Conservation (phyloP, 2,329 filamentous ascomycete genomes). For the Penicillium nordicum region DNA sequence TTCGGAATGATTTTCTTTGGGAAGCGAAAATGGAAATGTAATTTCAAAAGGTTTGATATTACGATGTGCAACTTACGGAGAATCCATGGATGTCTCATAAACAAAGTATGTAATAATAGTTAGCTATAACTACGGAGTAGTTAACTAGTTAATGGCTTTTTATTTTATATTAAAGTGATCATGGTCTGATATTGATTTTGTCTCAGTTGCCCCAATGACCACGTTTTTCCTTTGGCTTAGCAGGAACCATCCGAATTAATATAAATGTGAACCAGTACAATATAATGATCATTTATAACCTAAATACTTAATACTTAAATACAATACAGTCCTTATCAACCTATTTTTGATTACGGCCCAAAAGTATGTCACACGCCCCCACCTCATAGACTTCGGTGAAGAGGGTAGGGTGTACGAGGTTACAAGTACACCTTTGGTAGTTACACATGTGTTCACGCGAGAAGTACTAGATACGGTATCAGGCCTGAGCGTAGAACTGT, state of each 20-base stretch:
- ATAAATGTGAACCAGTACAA: not conserved
- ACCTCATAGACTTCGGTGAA: conserved; percentile 1
- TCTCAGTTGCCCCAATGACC: conserved; percentile 1
- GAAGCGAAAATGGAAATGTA: not conserved
- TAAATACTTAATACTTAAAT: not conserved
- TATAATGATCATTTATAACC: not conserved
- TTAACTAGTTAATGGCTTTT: no score
- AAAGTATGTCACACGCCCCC: conserved; percentile 4
- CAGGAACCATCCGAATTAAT: not conserved
- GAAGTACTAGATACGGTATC: not conserved
- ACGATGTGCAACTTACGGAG: no score
- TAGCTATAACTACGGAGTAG: no score
- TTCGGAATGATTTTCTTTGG: not conserved
- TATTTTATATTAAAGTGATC: no score
- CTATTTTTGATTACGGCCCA: conserved; percentile 1
- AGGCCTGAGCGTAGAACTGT: conserved; percentile 17
- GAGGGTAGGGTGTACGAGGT: not conserved
- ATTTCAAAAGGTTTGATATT: not conserved
- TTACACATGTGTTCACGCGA: conserved; percentile 1
- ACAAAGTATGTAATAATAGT: not conserved
- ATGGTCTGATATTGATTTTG: conserved; percentile 2
- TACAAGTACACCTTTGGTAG: not conserved
- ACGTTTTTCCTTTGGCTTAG: not conserved
- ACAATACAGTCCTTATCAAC: not conserved
- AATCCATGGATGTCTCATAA: not conserved